These are phyloP conservation scores for Sclerotiophoma versabilis DNA, from an alignment of 2,329 filamentous ascomycete genomes.

Conservation along the genomic window DNA sequence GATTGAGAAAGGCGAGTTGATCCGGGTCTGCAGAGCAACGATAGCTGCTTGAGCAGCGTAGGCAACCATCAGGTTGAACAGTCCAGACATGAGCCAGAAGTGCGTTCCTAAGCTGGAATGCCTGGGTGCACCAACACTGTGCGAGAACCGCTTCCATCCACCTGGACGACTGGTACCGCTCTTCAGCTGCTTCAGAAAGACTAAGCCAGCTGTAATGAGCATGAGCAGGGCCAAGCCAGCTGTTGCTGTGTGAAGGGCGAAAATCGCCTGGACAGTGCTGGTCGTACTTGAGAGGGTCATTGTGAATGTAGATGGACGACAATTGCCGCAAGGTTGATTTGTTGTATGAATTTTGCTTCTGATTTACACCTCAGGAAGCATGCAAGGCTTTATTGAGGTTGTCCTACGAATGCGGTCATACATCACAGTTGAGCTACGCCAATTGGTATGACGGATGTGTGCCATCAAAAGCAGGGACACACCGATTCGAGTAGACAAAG, in stretches of 20 bases:
- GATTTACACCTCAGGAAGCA: neutral
- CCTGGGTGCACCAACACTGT: constrained; percentile 2
- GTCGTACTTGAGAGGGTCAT: constrained; percentile 23
- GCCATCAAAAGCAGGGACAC: constrained; percentile 1
- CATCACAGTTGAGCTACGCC: constrained; percentile 4
- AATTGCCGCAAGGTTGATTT: constrained; percentile 1
- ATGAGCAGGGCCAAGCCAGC: constrained; percentile 18
- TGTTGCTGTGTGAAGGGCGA: constrained; percentile 26
- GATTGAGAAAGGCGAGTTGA: constrained; percentile 22
- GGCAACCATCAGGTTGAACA: constrained; percentile 24
- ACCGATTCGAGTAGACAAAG: constrained; percentile 1
- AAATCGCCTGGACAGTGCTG: constrained; percentile 26
- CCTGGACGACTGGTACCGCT: constrained; percentile 19
- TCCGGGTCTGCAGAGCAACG: constrained; percentile 22
- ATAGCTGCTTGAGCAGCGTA: constrained; percentile 25
- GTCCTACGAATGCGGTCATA: constrained; percentile 10
- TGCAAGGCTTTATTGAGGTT: constrained; percentile 5
- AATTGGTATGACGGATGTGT: constrained; percentile 11
- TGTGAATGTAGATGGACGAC: neutral
- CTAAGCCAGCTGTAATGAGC: constrained; percentile 16
- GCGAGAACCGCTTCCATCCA: constrained; percentile 13
- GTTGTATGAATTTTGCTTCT: neutral
- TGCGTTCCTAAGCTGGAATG: constrained; percentile 22
- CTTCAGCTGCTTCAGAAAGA: constrained; percentile 20
- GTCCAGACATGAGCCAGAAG: constrained; percentile 23